phyloP scores from a whole-genome alignment of 2,329 filamentous ascomycete species.

The Teratosphaeria zuluensis region DNA sequence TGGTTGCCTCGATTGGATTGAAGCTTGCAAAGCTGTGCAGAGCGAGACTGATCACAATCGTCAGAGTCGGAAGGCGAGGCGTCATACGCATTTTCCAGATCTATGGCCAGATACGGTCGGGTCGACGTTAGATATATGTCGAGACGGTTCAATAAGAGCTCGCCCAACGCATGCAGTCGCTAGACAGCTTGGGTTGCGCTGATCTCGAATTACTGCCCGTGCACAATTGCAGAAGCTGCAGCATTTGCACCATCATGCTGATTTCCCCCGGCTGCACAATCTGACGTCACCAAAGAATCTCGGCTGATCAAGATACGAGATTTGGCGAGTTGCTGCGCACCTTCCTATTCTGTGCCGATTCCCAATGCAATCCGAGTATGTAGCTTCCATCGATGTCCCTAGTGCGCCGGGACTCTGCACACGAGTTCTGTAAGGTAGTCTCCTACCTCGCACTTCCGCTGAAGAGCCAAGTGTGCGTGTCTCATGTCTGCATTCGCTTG shows the following conservation, averaged over 20 bases:
- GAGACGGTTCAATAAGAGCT: neutral
- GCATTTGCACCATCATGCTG: neutral
- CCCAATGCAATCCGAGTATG: neutral
- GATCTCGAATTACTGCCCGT: neutral
- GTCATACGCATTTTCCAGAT: neutral
- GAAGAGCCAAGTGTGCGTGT: neutral
- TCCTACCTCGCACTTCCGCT: neutral
- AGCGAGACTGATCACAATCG: neutral
- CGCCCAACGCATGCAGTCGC: neutral
- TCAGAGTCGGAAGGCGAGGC: neutral
- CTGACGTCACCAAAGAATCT: neutral
- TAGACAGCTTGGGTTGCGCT: neutral
- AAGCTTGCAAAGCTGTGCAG: slow-evolving; percentile 25
- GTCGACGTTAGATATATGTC: neutral
- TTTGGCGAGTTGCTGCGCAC: neutral
- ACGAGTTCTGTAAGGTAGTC: neutral
- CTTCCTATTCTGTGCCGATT: neutral
- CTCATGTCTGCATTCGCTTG: neutral
- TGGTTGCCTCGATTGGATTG: slow-evolving; percentile 49
- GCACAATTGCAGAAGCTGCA: neutral
- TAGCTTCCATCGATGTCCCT: neutral
- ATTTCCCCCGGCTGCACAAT: neutral
- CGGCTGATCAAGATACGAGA: neutral
- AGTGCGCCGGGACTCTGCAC: neutral
- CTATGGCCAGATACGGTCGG: neutral